A percentile compares a stretch with the other conserved stretches of the same genome.
Evolutionary conservation across 257 asterid species (phyloP).

Genomic region (Penstemon barbatus): DNA sequence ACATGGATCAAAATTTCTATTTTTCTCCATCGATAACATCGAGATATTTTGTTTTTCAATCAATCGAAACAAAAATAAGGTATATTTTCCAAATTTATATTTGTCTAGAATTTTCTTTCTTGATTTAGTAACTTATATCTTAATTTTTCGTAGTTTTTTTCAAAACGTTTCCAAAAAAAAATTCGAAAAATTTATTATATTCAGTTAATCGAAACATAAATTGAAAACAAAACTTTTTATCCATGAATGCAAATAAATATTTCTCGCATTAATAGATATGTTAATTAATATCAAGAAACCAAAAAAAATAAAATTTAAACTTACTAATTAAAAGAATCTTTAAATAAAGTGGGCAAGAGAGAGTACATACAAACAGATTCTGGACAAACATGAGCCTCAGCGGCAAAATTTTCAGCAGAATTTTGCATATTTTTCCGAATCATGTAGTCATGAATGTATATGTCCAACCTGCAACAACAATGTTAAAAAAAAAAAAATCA

Average conservation of each 20-base stretch:
- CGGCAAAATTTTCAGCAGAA: constrained; percentile 35
- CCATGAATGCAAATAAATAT: too few relatives aligned
- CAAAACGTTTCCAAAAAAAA: too few relatives aligned
- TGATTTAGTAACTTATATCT: too few relatives aligned
- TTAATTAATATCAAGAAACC: constrained; percentile 1
- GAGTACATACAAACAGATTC: constrained; percentile 32
- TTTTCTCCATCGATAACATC: too few relatives aligned
- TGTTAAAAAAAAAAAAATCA: not conserved
- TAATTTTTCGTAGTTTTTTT: too few relatives aligned
- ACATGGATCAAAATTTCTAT: not conserved
- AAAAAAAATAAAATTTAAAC: not conserved
- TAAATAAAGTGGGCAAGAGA: not conserved
- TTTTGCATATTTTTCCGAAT: constrained; percentile 34
- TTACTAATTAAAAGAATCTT: constrained; percentile 3
- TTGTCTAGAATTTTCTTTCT: too few relatives aligned
- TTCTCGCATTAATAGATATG: not conserved
- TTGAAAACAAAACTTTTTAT: too few relatives aligned
- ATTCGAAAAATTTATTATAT: too few relatives aligned
- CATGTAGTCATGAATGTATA: constrained; percentile 44
- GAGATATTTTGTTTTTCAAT: too few relatives aligned
- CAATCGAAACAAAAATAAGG: too few relatives aligned
- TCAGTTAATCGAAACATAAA: too few relatives aligned
- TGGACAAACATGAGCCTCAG: constrained; percentile 33
- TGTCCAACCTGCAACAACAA: constrained; percentile 36
- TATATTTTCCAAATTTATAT: too few relatives aligned